Evolutionary conservation across 805 yeast species (phyloP), one percentile per base, ranked within the genome.

Genomic region (Saturnispora gosingensis): DNA sequence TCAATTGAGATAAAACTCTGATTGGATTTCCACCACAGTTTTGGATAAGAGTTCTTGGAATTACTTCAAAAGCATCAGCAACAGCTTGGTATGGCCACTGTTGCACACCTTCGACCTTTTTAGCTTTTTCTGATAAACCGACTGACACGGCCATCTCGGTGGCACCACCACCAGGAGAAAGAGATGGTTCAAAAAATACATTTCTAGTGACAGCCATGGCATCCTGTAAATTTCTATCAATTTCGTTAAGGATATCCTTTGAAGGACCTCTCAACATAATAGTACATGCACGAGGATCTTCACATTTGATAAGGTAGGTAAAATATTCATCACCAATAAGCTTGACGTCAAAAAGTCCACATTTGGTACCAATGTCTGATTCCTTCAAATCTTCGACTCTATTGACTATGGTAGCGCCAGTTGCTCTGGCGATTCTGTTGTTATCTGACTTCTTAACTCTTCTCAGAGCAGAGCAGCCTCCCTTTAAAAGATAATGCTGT

Each of bases 1-100:
- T 83, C 65, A 93, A 75, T 65, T 86, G 93, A 2, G 98, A 83
- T 59, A 93, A 75, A 20, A 88, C 74, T 69, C 95, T 81, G 63
- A 93, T 88, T 49, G 99, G 89, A 66, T 89, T 90, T 34, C 96
- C 98, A 64, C 99, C 99, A 60, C 98, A 89, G 71, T 93, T 93
- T 73, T 93, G 99, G 56, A 93, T 83, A 65, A 93, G 78, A 4
- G 99, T 93, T 73, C 99, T 83, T 61, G 99, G 98, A 61, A 93
- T 93, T 46, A 93, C 97, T 71, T 93, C 99, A 74, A 93, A 85
- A 0, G 99, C 98, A 72, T 93, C 98, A 8, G 97, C 96, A 50
- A 93, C 98, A 3, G 98, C 97, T 71, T 88, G 93, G 70, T 93
- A 93, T 46, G 99, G 99, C 96, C 96, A 91, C 72, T 93, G 99